Conservation (phyloP, 106 monocot species). For the Narthecium ossifragum region DNA sequence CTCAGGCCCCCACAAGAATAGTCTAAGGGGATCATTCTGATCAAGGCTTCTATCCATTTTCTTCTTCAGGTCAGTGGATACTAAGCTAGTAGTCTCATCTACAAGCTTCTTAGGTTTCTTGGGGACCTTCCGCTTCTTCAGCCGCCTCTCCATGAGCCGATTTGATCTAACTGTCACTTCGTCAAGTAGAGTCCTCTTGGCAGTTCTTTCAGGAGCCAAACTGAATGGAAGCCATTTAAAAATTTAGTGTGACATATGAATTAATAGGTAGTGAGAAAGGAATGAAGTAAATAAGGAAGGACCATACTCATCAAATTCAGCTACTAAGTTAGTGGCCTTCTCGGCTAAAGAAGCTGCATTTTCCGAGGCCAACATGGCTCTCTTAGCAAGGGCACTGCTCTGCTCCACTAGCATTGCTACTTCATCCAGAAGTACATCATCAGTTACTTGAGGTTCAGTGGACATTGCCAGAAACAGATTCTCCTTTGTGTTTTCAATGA, state of each 20-base stretch:
- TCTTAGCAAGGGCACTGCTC: conserved; percentile 39
- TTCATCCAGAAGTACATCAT: background rate
- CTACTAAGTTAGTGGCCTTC: conserved; percentile 14
- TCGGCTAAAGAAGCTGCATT: conserved; percentile 48
- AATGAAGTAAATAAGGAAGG: background rate
- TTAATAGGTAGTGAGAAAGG: no score
- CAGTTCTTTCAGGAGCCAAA: conserved; percentile 12
- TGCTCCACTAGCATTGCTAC: conserved; percentile 4
- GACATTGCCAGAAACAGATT: background rate
- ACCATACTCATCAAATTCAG: conserved; percentile 15
- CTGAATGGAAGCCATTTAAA: no score
- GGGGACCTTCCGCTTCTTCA: conserved; percentile 41
- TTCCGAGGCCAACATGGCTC: conserved; percentile 50
- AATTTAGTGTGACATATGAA: no score
- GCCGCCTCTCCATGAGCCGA: conserved; percentile 40
- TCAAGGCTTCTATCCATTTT: conserved; percentile 38
- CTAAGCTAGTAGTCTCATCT: conserved; percentile 5
- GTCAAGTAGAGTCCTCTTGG: conserved; percentile 2
- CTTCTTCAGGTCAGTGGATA: conserved; percentile 19
- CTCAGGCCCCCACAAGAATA: conserved; percentile 67
- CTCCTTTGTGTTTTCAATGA: conserved; percentile 3
- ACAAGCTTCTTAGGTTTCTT: conserved; percentile 21
- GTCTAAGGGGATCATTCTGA: conserved; percentile 53
- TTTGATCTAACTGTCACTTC: conserved; percentile 39
- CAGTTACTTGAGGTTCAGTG: conserved; percentile 1